phyloP scores from a whole-genome alignment of 2,329 filamentous ascomycete genomes.

The Xylariaceae sp. region DNA sequence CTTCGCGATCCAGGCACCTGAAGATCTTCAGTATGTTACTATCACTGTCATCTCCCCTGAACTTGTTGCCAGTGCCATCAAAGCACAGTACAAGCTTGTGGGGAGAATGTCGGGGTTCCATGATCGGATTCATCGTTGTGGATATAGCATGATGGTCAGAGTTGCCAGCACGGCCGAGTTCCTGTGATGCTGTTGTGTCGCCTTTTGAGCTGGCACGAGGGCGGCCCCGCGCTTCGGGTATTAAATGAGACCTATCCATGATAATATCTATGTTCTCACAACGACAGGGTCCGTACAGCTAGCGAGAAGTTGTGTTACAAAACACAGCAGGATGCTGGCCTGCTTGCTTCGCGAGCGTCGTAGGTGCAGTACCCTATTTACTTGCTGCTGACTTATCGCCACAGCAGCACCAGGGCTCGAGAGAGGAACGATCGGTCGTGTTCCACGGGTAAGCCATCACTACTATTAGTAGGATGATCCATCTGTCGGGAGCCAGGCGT shows the following conservation, averaged over 20 bases:
- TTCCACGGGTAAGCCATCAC: too few relatives aligned
- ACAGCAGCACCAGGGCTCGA: too few relatives aligned
- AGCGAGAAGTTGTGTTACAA: too few relatives aligned
- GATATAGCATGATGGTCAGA: constrained; percentile 4
- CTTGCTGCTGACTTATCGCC: too few relatives aligned
- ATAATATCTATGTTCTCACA: background rate
- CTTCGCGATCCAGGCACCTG: constrained; percentile 62
- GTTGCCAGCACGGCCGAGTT: constrained; percentile 5
- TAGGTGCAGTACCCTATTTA: too few relatives aligned
- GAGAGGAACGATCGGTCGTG: too few relatives aligned
- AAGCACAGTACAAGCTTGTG: constrained; percentile 57
- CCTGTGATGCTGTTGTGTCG: constrained; percentile 7
- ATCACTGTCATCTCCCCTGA: constrained; percentile 58
- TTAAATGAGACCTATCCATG: constrained; percentile 22
- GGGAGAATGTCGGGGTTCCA: constrained; percentile 14
- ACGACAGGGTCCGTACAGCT: too few relatives aligned
- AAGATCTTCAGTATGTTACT: constrained; percentile 69
- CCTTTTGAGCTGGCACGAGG: constrained; percentile 9
- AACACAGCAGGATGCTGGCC: too few relatives aligned
- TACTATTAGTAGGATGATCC: too few relatives aligned
- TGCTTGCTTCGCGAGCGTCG: too few relatives aligned
- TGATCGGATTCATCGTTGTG: constrained; percentile 12
- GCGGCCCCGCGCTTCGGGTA: constrained; percentile 6
- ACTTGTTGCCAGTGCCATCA: constrained; percentile 61
- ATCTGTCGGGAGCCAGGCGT: too few relatives aligned